phyloP scores from a whole-genome alignment of 1,139 yeast genomes.

The Debaryomyces singareniensis region DNA sequence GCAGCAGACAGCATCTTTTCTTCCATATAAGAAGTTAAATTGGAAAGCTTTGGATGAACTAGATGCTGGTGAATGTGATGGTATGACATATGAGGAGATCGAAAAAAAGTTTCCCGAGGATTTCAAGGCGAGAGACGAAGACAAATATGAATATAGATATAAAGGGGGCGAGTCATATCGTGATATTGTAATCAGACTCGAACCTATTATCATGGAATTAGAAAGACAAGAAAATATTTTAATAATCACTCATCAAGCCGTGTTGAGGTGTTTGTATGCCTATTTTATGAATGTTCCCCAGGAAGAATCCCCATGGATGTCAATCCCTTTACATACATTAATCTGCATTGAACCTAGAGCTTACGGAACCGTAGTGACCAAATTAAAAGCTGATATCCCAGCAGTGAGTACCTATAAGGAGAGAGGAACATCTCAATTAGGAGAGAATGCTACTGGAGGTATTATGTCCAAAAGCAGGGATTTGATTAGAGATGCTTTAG shows the following conservation, averaged over 20 bases:
- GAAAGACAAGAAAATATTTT: slow-evolving; percentile 95
- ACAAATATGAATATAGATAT: slow-evolving; percentile 91
- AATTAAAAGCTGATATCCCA: slow-evolving; percentile 92
- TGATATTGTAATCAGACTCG: slow-evolving; percentile 89
- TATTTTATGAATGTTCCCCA: slow-evolving; percentile 98
- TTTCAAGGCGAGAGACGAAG: slow-evolving; percentile 90
- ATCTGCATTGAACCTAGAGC: slow-evolving; percentile 93
- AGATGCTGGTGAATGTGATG: slow-evolving; percentile 98
- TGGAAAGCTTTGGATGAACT: slow-evolving; percentile 98
- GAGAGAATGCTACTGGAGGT: slow-evolving; percentile 38
- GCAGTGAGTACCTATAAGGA: slow-evolving; percentile 96
- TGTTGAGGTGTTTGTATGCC: slow-evolving; percentile 90
- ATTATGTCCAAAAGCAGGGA: slow-evolving; percentile 33
- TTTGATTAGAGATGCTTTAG: slow-evolving; percentile 26
- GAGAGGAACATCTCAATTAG: slow-evolving; percentile 80
- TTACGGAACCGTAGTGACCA: slow-evolving; percentile 77
- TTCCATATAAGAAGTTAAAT: slow-evolving; percentile 73
- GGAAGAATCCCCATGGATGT: slow-evolving; percentile 98
- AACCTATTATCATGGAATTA: slow-evolving; percentile 96
- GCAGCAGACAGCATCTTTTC: slow-evolving; percentile 81
- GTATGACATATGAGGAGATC: slow-evolving; percentile 24
- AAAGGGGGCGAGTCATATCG: slow-evolving; percentile 97
- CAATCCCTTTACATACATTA: slow-evolving; percentile 91
- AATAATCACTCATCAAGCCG: slow-evolving; percentile 97
- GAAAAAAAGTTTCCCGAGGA: slow-evolving; percentile 85